phyloP scores from a whole-genome alignment of 2,329 filamentous ascomycete species.

The Fusarium stilboides region DNA sequence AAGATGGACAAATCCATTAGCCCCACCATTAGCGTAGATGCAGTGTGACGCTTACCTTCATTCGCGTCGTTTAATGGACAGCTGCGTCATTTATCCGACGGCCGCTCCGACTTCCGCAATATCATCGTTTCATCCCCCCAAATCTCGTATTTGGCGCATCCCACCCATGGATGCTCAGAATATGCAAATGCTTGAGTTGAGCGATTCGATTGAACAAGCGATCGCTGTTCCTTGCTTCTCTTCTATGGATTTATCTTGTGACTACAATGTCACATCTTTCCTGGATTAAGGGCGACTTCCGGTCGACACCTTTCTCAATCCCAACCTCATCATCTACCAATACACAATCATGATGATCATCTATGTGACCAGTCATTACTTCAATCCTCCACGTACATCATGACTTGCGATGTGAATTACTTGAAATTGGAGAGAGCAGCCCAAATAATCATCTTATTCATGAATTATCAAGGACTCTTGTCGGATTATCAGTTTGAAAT shows the following conservation, averaged over 20 bases:
- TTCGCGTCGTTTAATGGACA: background rate
- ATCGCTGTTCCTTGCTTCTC: background rate
- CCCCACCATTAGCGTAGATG: conserved; percentile 7
- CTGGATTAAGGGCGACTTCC: conserved; percentile 10
- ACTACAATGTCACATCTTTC: no score
- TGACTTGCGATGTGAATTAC: background rate
- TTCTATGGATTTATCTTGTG: background rate
- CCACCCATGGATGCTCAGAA: background rate
- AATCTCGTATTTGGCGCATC: conserved; percentile 2
- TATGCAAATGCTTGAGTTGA: background rate
- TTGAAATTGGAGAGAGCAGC: background rate
- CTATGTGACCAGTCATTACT: conserved; percentile 17
- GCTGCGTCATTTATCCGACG: conserved; percentile 48
- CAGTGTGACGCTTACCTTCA: conserved; percentile 4
- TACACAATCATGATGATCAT: conserved; percentile 33
- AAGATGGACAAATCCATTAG: conserved; percentile 13
- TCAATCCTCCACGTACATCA: conserved; percentile 9
- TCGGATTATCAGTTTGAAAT: conserved; percentile 14
- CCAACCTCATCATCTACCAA: conserved; percentile 1
- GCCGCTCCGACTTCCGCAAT: conserved; percentile 49
- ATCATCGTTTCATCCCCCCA: conserved; percentile 40
- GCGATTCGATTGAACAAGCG: background rate
- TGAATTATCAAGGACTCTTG: background rate
- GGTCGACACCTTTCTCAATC: background rate
- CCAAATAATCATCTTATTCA: background rate